Percentiles rank a stretch among this genome's conserved stretches.
These are phyloP conservation scores for Coemansia sp. DNA, from an alignment of 192 early-diverging fungal species.

Conservation along the genomic window DNA sequence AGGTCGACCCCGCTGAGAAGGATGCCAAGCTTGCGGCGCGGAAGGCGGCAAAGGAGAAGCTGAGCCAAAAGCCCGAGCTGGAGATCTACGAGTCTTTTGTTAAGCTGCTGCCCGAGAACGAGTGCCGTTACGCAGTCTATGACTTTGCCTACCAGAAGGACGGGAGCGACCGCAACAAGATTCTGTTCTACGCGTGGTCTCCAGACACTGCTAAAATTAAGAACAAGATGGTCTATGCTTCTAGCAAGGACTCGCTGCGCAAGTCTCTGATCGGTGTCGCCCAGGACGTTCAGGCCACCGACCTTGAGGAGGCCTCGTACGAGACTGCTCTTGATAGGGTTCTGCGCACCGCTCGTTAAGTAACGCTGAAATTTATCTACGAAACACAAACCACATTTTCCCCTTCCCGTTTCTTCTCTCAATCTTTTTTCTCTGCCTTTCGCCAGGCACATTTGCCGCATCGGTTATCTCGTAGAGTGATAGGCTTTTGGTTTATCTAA, in stretches of 20 bases:
- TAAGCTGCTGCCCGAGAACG: slow-evolving; percentile 57
- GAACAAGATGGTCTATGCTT: slow-evolving; percentile 89
- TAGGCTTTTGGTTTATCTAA: slow-evolving; percentile 3
- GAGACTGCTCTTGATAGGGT: slow-evolving; percentile 71
- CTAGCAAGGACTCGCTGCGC: slow-evolving; percentile 77
- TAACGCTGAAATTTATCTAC: not conserved
- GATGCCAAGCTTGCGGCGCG: slow-evolving; percentile 62
- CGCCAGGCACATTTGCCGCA: slow-evolving; percentile 12
- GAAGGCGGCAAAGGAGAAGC: slow-evolving; percentile 33
- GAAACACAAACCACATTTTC: not conserved
- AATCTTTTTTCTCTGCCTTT: slow-evolving; percentile 9
- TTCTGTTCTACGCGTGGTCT: slow-evolving; percentile 84
- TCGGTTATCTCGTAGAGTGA: not conserved
- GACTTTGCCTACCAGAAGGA: slow-evolving; percentile 77
- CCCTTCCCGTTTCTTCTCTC: slow-evolving; percentile 8
- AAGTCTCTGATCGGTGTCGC: slow-evolving; percentile 70
- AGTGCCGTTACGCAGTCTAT: slow-evolving; percentile 85
- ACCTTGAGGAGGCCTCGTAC: slow-evolving; percentile 67
- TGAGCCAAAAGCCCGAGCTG: slow-evolving; percentile 5
- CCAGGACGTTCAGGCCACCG: slow-evolving; percentile 84
- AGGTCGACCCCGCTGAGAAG: slow-evolving; percentile 41
- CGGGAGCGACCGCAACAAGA: slow-evolving; percentile 71
- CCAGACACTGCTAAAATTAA: slow-evolving; percentile 76
- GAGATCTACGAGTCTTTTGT: slow-evolving; percentile 71
- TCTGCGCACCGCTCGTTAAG: slow-evolving; percentile 35